Percentiles rank a stretch among this genome's conserved stretches.
phyloP scores from a whole-genome alignment of 1,139 yeast genomes.

The Protomyces pachydermus region DNA sequence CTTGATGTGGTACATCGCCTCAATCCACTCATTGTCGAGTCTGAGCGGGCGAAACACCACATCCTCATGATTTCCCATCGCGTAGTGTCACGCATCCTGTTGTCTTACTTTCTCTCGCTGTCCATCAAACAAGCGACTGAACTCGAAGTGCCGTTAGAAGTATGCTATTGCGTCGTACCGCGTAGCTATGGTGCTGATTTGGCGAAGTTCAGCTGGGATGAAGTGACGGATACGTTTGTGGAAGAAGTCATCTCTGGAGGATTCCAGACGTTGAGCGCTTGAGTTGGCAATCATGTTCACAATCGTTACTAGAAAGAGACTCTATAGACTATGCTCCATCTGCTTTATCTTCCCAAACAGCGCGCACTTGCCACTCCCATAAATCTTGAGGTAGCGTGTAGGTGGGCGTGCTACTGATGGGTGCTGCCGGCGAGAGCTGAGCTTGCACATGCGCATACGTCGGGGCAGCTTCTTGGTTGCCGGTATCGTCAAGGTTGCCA shows the following conservation, averaged over 20 bases:
- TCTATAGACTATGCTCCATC: neutral
- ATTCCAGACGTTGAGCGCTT: slow-evolving; percentile 5
- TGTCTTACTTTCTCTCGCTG: slow-evolving; percentile 84
- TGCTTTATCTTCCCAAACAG: neutral
- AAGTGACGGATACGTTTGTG: slow-evolving; percentile 13
- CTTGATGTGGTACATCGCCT: slow-evolving; percentile 81
- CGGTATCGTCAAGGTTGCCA: neutral
- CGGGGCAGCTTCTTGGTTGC: neutral
- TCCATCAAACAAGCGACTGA: slow-evolving; percentile 67
- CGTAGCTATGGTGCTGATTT: slow-evolving; percentile 68
- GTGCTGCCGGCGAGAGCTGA: neutral
- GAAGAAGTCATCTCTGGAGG: slow-evolving; percentile 20
- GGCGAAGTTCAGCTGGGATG: slow-evolving; percentile 19
- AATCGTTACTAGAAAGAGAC: neutral
- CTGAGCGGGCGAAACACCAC: slow-evolving; percentile 87
- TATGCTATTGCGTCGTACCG: slow-evolving; percentile 81
- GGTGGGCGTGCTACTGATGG: neutral
- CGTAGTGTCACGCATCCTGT: slow-evolving; percentile 78
- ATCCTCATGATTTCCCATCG: slow-evolving; percentile 79
- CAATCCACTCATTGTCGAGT: slow-evolving; percentile 83
- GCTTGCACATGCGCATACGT: neutral
- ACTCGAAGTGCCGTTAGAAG: slow-evolving; percentile 86
- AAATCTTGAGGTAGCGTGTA: neutral
- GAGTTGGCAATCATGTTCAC: neutral
- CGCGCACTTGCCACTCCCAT: neutral